Evolutionary conservation across 176 grass and related monocot species (phyloP), one percentile per base, ranked within the genome.

Genomic region (Triticum dicoccoides): DNA sequence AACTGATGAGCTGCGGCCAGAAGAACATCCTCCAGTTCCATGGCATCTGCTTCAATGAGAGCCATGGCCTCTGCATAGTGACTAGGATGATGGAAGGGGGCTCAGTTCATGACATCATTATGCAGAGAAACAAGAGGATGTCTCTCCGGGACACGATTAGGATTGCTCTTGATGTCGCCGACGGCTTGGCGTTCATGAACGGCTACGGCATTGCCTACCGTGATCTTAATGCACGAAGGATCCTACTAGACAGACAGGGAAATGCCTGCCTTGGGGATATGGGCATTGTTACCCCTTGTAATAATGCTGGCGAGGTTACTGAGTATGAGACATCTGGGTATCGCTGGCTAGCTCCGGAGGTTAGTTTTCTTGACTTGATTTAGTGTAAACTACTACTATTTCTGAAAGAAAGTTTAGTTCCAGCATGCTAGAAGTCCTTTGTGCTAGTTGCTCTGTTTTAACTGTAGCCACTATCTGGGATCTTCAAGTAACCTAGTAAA

Each of bases 21-120:
- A 94, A 74, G 88, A 99, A 90, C 83, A 99, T 96, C 87, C 86
- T 99, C 74, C 97, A 94, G 81, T 90, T 99, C 88, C 87, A 93
- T 82, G 97, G 97, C 66, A 85, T 99, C 82, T 96, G 92, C 82
- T 93, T 99, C 82, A 79, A 91, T 9, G 94, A 93, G 65, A 93
- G 72, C 42, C 94, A 96, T 69, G 97, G 97, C 8, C 86, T 99
- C 6, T 99, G 94, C 42, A 83, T 96, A 69, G 92, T 94, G 4
- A 99, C 92, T 8, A 96, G 92, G 86, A 89, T 96, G 88, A 96
- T 99, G 97, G 97, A 99, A 77, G 92, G 94, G 8, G 97, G 97
- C 44, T 96, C 97, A 0, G 89, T 94, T 42, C 94, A 91, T 83
- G 94, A 99, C 51, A 71, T 87, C 65, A 42, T 90, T 14, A 82